These are phyloP conservation scores for Curvularia eragrostidis DNA, from an alignment of 2,329 filamentous ascomycete species.

Conservation along the genomic window DNA sequence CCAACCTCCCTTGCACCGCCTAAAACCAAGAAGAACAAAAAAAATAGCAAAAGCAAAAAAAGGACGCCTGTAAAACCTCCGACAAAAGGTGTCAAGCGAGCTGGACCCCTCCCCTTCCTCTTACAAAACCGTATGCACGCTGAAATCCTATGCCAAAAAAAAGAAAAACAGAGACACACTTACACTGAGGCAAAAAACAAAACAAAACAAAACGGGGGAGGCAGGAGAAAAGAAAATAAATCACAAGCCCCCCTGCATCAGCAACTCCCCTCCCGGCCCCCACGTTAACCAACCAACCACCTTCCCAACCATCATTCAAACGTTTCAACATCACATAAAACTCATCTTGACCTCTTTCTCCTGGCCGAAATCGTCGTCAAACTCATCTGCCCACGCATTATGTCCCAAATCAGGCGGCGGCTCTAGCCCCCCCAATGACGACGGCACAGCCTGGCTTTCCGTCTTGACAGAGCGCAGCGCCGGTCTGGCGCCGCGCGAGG, in stretches of 20 bases:
- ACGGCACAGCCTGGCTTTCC: constrained; percentile 17
- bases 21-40: background rate
- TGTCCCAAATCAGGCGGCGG: constrained; percentile 35
- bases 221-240: background rate
- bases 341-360: constrained; percentile 59
- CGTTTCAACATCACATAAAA: constrained; percentile 43
- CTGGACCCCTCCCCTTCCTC: background rate
- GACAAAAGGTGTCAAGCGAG: background rate
- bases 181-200: background rate
- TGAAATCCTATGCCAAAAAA: background rate
- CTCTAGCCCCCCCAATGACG: background rate
- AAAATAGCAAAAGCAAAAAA: background rate
- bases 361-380: constrained; percentile 55
- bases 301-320: background rate
- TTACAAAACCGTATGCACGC: background rate
- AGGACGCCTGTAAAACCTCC: background rate
- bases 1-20: background rate
- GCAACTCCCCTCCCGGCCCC: too few species aligned
- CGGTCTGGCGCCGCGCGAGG: constrained; percentile 23
- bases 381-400: constrained; percentile 58
- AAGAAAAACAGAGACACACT: background rate
- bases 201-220: background rate
- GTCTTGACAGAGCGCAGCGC: constrained; percentile 41
- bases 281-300: background rate
- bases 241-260: too few species aligned